Conservation (phyloP, 2,329 filamentous ascomycete species). For the Diplodia intermedia region DNA sequence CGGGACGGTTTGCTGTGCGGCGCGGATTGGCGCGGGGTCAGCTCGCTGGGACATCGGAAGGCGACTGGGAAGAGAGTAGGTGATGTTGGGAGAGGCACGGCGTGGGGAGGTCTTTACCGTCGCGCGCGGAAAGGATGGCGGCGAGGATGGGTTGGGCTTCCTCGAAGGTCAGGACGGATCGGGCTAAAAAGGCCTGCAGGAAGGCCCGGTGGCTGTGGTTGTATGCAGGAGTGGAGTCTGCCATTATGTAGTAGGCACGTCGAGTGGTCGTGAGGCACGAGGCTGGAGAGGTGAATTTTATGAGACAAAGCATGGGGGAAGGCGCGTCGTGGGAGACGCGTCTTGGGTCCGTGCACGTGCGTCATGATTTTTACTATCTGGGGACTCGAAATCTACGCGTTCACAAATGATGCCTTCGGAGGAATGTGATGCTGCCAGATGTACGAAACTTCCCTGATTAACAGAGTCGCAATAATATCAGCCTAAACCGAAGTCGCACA, state of each 20-base stretch:
- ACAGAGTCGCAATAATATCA: too few relatives aligned
- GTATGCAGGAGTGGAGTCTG: slow-evolving; percentile 46
- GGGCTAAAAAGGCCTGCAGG: slow-evolving; percentile 83
- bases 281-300: neutral
- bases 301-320: neutral
- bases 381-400: too few relatives aligned
- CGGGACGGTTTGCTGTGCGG: slow-evolving; percentile 42
- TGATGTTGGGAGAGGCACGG: neutral
- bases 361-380: neutral
- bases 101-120: slow-evolving; percentile 43
- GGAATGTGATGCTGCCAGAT: too few relatives aligned
- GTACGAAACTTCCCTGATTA: too few relatives aligned
- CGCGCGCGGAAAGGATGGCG: slow-evolving; percentile 70
- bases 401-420: too few relatives aligned
- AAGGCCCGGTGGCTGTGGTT: slow-evolving; percentile 82
- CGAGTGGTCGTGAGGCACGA: neutral
- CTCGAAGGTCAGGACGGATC: slow-evolving; percentile 76
- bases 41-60: neutral
- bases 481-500: too few relatives aligned
- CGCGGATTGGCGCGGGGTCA: neutral
- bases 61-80: neutral
- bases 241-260: slow-evolving; percentile 13
- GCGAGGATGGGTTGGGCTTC: slow-evolving; percentile 78
- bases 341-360: slow-evolving; percentile 2
- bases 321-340: neutral